Base-by-base conservation (phyloP, 305 asterid species). In the Solanum hybrid region DNA sequence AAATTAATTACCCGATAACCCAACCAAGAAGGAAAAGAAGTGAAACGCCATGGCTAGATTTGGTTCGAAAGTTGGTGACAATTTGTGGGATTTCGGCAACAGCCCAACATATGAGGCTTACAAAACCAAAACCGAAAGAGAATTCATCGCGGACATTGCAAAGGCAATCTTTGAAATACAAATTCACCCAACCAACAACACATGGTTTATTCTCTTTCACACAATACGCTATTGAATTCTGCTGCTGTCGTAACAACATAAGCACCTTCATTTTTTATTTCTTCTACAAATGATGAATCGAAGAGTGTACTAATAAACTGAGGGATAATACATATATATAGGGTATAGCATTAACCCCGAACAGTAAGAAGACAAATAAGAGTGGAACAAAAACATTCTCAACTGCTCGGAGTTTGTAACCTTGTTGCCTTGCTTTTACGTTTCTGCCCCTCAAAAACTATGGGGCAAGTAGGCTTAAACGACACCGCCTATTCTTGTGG, bases 31-130 rank as follows among this genome's bases (percentile, higher is more conserved):
- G 99, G 66, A 97, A 96, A 26, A 93, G 2, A 51, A 96, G 91
- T 69, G 99, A 97, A 90, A 97, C 91, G 14, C 99, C 98, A 87
- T 94, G 96, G 92, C 98, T 92, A 72, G 99, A 97, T 80, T 96
- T 96, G 0, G 97, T 88, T 36, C 93, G 88, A 92, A 95, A 97
- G 86, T 97, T 96, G 32, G 98, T 93, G 90, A 95, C 26, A 66
- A 97, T 96, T 91, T 96, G 98, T 17, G 99, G 99, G 94, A 97
- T 94, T 93, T 97, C 99, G 45, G 99, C 98, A 13, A 97, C 94
- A 2, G 94, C 99, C 99, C 99, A 97, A 78, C 90, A 93, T 4
- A 95, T 5, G 7, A 97, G 96, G 88, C 99, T 97, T 24, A 93
- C 27, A 13, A 97, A 27, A 5, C 99, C 99, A 45, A 96, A 93